phyloP scores from a whole-genome alignment of 257 asterid species.

The Leonotis leonurus region DNA sequence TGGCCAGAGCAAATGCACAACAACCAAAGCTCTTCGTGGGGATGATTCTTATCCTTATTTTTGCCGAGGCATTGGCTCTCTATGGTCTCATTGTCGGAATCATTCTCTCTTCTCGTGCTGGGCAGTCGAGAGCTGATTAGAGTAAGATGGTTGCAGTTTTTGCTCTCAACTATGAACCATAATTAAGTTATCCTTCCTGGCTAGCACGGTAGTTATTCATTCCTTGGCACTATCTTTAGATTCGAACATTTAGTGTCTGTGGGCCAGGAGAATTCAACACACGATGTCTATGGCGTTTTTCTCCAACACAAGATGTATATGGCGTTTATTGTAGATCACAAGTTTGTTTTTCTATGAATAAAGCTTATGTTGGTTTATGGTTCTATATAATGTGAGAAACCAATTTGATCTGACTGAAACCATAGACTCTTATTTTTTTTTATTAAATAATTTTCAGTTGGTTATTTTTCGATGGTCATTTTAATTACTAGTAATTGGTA shows the following conservation, averaged over 20 bases:
- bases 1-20: slow-evolving; percentile 70
- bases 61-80: slow-evolving; percentile 75
- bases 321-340: slow-evolving; percentile 30
- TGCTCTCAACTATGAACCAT: slow-evolving; percentile 16
- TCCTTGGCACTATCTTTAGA: slow-evolving; percentile 18
- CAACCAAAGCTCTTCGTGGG: slow-evolving; percentile 83
- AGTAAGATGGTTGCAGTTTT: slow-evolving; percentile 13
- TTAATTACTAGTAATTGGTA: no score
- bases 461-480: no score
- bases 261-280: slow-evolving; percentile 14
- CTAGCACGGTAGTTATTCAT: slow-evolving; percentile 25
- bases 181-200: slow-evolving; percentile 11
- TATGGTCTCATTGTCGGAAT: slow-evolving; percentile 82
- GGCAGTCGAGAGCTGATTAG: slow-evolving; percentile 84
- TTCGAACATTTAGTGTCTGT: slow-evolving; percentile 17
- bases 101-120: slow-evolving; percentile 85
- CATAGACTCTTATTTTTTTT: not conserved
- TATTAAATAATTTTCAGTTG: no score
- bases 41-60: slow-evolving; percentile 78
- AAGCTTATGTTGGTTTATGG: slow-evolving; percentile 15
- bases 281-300: slow-evolving; percentile 17
- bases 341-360: slow-evolving; percentile 30
- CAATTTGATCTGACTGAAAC: slow-evolving; percentile 18
- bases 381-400: slow-evolving; percentile 9
- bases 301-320: slow-evolving; percentile 12